Conservation (phyloP, 1,284 basidiomycete species). For the Inonotus obliquus region DNA sequence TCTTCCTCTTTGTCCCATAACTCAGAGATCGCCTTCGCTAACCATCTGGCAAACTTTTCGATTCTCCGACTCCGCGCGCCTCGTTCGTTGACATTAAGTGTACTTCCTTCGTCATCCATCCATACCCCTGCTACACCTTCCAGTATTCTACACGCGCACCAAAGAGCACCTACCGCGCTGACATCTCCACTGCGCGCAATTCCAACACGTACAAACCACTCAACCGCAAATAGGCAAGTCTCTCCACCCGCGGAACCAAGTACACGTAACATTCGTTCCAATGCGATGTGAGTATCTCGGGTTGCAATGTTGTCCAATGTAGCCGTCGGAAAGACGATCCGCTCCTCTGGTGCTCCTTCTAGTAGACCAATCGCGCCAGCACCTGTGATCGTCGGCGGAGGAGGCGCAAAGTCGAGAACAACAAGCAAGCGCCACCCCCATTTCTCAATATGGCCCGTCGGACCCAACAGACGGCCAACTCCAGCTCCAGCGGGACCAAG, state of each 20-base stretch:
- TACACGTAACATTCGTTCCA: constrained; percentile 67
- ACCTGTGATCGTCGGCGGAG: constrained; percentile 41
- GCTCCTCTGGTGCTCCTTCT: constrained; percentile 37
- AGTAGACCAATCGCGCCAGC: constrained; percentile 48
- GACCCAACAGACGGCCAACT: constrained; percentile 70
- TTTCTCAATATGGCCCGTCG: constrained; percentile 77
- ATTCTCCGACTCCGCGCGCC: constrained; percentile 39
- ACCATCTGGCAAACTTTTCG: constrained; percentile 58
- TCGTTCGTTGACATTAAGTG: constrained; percentile 23
- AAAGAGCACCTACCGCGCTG: constrained; percentile 69
- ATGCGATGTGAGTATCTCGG: constrained; percentile 44
- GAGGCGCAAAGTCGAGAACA: constrained; percentile 66
- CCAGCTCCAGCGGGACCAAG: constrained; percentile 38
- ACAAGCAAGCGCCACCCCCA: constrained; percentile 84
- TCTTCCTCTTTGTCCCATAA: constrained; percentile 55
- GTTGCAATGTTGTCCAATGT: constrained; percentile 60
- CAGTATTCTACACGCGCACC: constrained; percentile 73
- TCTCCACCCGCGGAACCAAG: constrained; percentile 73
- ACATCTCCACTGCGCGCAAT: constrained; percentile 32
- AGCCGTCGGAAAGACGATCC: constrained; percentile 53
- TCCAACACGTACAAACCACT: constrained; percentile 75
- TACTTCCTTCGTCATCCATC: constrained; percentile 20
- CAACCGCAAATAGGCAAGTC: constrained; percentile 65
- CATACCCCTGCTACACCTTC: constrained; percentile 58
- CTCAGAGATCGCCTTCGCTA: constrained; percentile 61